phyloP scores from a whole-genome alignment of 2,329 filamentous ascomycete genomes.

The Aspergillus fructus region DNA sequence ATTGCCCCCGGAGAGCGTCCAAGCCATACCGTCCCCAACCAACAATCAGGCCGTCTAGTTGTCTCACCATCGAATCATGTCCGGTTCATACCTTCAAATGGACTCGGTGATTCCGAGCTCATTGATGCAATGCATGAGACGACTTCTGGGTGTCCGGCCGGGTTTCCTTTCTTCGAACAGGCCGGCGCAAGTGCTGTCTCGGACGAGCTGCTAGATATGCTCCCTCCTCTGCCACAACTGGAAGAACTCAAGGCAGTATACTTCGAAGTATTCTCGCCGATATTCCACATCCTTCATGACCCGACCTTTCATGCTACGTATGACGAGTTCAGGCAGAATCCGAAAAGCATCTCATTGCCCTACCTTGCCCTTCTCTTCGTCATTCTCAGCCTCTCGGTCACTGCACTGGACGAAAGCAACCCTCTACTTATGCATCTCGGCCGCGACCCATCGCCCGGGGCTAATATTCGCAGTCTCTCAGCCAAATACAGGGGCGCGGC shows the following conservation, averaged over 20 bases:
- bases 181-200: not conserved
- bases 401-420: slow-evolving; percentile 20
- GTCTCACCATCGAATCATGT: not conserved
- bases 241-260: slow-evolving; percentile 17
- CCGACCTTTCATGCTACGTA: slow-evolving; percentile 26
- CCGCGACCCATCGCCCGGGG: slow-evolving; percentile 16
- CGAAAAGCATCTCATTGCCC: slow-evolving; percentile 21
- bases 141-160: not conserved
- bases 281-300: slow-evolving; percentile 32
- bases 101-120: not conserved
- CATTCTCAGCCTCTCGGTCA: slow-evolving; percentile 25
- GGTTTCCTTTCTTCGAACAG: not conserved
- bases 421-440: slow-evolving; percentile 26
- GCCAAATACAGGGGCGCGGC: slow-evolving; percentile 26
- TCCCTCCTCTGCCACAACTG: slow-evolving; percentile 18
- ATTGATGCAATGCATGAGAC: not conserved
- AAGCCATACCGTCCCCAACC: not conserved
- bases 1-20: not conserved
- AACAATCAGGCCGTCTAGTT: not conserved
- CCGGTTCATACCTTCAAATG: not conserved
- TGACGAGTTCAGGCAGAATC: slow-evolving; percentile 19
- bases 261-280: slow-evolving; percentile 7
- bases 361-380: slow-evolving; percentile 22
- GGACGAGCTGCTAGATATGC: slow-evolving; percentile 11
- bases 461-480: slow-evolving; percentile 23